Evolutionary conservation across 129 eudicot genomes (phyloP).

Genomic region (Sambucus nigra): DNA sequence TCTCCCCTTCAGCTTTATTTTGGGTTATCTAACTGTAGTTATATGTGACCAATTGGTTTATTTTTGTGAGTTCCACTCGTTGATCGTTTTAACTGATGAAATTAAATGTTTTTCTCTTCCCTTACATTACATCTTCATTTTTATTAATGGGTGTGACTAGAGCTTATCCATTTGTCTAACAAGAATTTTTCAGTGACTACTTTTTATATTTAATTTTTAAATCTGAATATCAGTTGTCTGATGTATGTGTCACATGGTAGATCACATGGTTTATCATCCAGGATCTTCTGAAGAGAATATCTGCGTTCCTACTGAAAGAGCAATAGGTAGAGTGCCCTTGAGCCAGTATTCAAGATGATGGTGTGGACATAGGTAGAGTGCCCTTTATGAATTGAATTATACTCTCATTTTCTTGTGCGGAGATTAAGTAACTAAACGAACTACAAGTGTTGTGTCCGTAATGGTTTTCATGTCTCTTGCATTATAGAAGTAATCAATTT

Average conservation of each 20-base stretch:
- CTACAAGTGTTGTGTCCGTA: too few species aligned
- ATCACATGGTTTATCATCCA: background rate
- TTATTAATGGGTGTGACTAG: background rate
- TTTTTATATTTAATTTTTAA: too few species aligned
- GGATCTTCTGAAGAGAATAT: background rate
- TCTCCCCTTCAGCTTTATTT: too few species aligned
- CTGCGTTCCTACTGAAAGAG: background rate
- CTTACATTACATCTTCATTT: background rate
- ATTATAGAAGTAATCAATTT: too few species aligned
- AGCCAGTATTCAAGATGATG: too few species aligned
- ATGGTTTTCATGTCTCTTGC: too few species aligned
- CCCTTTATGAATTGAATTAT: background rate
- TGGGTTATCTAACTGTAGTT: background rate
- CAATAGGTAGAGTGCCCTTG: background rate
- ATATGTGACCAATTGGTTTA: background rate
- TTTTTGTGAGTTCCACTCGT: too few species aligned
- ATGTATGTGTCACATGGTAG: background rate
- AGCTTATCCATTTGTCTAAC: background rate
- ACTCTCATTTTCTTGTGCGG: background rate
- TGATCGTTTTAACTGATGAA: too few species aligned
- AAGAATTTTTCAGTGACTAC: background rate
- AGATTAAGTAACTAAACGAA: too few species aligned
- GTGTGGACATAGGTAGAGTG: background rate
- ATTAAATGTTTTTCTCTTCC: background rate
- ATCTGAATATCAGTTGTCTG: background rate